Evolutionary conservation across 306 rosid genomes (phyloP), one percentile per base, ranked within the genome.

Genomic region (Dryas drummondii): DNA sequence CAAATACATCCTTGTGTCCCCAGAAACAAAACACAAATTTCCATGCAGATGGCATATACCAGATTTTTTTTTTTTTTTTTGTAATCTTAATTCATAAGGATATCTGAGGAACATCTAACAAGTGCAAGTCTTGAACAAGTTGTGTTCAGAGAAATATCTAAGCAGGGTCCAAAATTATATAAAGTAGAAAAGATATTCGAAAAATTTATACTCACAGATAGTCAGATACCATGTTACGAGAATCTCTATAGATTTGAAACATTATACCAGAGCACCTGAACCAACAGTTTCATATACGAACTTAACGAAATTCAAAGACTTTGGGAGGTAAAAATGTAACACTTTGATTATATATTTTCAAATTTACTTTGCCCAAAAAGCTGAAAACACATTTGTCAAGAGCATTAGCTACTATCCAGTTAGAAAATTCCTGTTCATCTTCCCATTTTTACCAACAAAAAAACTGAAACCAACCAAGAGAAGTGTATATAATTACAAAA

Each of bases 221-320:
- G n/a, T n/a, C n/a, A n/a, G n/a, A 76, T 78, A 52, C 57, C 50
- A 54, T 60, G 77, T 77, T 68, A 82, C 68, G 72, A 77, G 84
- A 71, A 81, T 69, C 86, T 70, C 80, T 74, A 67, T 50, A 80
- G 85, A 79, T 84, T 76, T 72, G 80, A 60, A 79, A 76, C 78
- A 83, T 75, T 81, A 79, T 68, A 70, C 79, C 81, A 78, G 27
- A 53, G 82, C 86, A 77, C 82, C 88, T 82, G 87, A 84, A 76
- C 87, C 86, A 84, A 68, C 73, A 78, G 68, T 75, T 78, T 80
- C 80, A 76, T 77, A 70, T 70, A 80, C 65, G 22, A 57, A 79
- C 81, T 74, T 73, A 70, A 76, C 66, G 50, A 70, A 77, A 72
- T 44, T 66, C 59, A 62, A 70, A 76, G 26, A 50, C 52, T 45